A percentile compares a stretch with the other conserved stretches of the same genome.
Conservation (phyloP, 129 eudicot species). For the Ambrosia artemisiifolia region DNA sequence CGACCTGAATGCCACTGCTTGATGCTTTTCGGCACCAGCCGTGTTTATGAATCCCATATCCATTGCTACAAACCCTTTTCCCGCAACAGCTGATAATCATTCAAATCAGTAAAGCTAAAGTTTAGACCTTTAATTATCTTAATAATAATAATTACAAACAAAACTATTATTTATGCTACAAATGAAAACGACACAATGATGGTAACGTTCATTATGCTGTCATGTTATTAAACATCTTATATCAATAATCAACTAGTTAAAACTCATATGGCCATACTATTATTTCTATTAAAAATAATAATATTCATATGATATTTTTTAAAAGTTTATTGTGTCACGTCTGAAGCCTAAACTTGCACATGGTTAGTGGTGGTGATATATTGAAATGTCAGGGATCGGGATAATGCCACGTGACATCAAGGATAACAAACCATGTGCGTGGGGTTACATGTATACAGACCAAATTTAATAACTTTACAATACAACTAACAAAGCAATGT, state of each 20-base stretch:
- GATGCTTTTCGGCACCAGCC: conserved; percentile 75
- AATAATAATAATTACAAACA: background rate
- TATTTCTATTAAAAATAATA: background rate
- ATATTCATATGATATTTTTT: background rate
- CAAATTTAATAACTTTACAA: background rate
- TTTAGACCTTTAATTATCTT: background rate
- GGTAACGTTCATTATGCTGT: background rate
- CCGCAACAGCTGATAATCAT: conserved; percentile 42
- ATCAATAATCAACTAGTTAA: background rate
- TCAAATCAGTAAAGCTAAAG: background rate
- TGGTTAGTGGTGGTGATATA: conserved; percentile 11
- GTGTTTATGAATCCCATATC: conserved; percentile 67
- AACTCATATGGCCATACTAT: too few relatives aligned
- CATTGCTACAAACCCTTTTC: conserved; percentile 59
- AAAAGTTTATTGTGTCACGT: conserved; percentile 17
- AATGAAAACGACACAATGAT: background rate
- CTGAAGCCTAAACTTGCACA: conserved; percentile 17
- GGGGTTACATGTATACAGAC: background rate
- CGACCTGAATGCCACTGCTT: conserved; percentile 78
- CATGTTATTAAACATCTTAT: background rate
- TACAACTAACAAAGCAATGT: background rate
- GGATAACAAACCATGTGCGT: conserved; percentile 28
- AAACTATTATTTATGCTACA: background rate
- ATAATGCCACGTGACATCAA: conserved; percentile 27
- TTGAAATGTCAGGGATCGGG: background rate